Conservation (phyloP, 176 grass and related monocot genomes). For the Oryza glaberrima region DNA sequence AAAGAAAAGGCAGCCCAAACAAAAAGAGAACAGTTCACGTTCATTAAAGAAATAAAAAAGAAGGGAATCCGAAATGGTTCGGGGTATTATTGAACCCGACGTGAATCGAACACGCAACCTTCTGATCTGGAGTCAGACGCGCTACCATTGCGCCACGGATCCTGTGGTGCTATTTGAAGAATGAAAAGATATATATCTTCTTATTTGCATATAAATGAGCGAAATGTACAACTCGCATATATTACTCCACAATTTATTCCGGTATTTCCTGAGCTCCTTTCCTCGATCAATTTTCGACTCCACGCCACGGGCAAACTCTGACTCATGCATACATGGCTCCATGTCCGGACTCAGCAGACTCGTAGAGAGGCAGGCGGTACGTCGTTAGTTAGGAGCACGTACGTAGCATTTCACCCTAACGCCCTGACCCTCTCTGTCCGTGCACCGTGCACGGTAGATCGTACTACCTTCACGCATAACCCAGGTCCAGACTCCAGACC, state of each 20-base stretch:
- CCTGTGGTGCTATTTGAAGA: neutral
- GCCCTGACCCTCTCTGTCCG: neutral
- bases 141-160: constrained; percentile 99
- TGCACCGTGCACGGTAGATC: constrained; percentile 16
- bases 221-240: no score
- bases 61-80: neutral
- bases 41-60: neutral
- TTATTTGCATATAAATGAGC: neutral
- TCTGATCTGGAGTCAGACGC: constrained; percentile 99
- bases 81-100: constrained; percentile 83
- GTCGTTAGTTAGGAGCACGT: neutral
- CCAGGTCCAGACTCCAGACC: neutral
- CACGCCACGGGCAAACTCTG: neutral
- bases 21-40: no score
- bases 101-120: constrained; percentile 99
- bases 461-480: neutral
- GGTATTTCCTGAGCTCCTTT: neutral
- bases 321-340: neutral
- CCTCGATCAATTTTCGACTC: neutral
- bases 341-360: neutral
- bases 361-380: neutral
- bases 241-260: no score
- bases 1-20: no score
- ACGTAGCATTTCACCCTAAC: constrained; percentile 1
- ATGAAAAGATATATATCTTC: fast-evolving